Base-by-base conservation (phyloP, 164 flowering plant species). In the Macadamia integrifolia region DNA sequence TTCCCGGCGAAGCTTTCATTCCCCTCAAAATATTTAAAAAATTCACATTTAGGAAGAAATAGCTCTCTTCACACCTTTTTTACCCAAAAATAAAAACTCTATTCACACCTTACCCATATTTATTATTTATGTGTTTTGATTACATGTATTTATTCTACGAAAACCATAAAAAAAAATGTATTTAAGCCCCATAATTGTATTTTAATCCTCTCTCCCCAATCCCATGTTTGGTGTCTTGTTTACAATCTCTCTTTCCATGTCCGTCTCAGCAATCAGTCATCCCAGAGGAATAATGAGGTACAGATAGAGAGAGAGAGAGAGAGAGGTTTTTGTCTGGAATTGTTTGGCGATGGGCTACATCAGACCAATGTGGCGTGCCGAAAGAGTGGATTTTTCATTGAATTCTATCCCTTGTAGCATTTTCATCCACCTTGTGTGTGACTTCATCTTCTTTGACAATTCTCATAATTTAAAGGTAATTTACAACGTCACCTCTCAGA, bases 1-100 rank as follows among this genome's bases (percentile, higher is more conserved):
- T 72, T 42, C 61, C 40, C 32, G 50, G 62, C 63, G 15, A 53
- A 14, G 18, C 57, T 53, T 53, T 53, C 57, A 53, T 53, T 53
- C 18, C 18, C 57, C 17, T 17, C 18, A 14, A 10, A 53, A 53
- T 53, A 17, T 2, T 53, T 1, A 53, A 53, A 53, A 49, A 10
- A 49, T 49, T 49, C 17, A 53, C 18, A 53, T 11, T 14, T 1
- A 53, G 6, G 18, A 11, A 53, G 9, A 53, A 14, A 49, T 1
- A 49, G 2, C 53, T 14, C n/a, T 17, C 57, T 53, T 53, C 57
- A 50, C 57, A 46, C 57, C 57, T 14, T 23, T 23, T 23, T 23
- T 23, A 23, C 23, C 23, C 23, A 23, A 23, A 23, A 23, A 23
- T 23, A 23, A 23, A 23, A 23, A 23, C 23, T 23, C 23, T 23